Base-by-base conservation (phyloP, 1,284 basidiomycete genomes). In the Heterobasidion annosum region DNA sequence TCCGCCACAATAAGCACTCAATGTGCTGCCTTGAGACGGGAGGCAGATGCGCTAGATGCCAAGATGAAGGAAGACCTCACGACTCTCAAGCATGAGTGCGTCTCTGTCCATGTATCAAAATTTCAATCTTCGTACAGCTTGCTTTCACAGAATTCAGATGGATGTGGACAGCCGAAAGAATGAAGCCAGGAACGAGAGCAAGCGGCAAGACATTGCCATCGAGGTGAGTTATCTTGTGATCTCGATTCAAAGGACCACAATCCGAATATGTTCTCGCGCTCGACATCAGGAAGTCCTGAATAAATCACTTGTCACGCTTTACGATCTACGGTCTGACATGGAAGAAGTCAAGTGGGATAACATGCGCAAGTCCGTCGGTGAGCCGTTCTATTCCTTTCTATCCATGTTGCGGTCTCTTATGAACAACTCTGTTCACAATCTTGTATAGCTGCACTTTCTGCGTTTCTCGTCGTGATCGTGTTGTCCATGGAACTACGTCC, bases 61-160 rank as follows among this genome's bases (percentile, higher is more conserved):
- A 94, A 91, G 70, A 90, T 99, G 83, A 96, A 96, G 70, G 93
- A 98, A 68, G 93, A 97, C 63, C 74, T 99, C 45, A 83, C 80
- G 25, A 87, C 81, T 40, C 74, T 99, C 63, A 94, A 93, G 70
- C 94, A 98, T 65, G 94, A 98, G 89, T 93, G 62, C 59, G 83
- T 79, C 12, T 15, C 9, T 49, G 43, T 34, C 45, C 8, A n/a
- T 16, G 16, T 7, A 52, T 25, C 7, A 25, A 48, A 53, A 19
- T 15, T 19, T 48, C 57, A 32, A 51, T 43, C 15, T 50, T 50
- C 56, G 45, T 47, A 47, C 18, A 10, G 45, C 34, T 53, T 19
- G n/a, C 8, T 12, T 15, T 6, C 46, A 8, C 57, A 91, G 91
- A 64, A 90, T 96, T 56, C 93, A 98, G 68, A 93, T 99, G 79